phyloP scores from a whole-genome alignment of 2,329 filamentous ascomycete genomes.

The Cladosporium sp. region DNA sequence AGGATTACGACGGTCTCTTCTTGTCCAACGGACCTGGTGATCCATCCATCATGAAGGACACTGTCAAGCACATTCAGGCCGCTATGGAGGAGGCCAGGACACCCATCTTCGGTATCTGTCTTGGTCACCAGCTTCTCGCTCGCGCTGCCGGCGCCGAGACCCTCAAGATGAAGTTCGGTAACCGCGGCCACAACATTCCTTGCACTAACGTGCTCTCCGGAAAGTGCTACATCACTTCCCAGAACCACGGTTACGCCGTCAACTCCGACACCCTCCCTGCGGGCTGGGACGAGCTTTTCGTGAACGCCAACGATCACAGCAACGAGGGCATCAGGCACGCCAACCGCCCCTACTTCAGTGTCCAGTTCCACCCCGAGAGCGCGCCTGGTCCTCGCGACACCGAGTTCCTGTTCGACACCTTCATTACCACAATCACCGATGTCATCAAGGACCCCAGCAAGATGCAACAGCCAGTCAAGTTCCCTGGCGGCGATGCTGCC shows the following conservation, averaged over 20 bases:
- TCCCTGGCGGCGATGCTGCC: slow-evolving; percentile 79
- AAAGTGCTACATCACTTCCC: slow-evolving; percentile 97
- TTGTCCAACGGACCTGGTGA: slow-evolving; percentile 97
- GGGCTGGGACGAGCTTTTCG: slow-evolving; percentile 91
- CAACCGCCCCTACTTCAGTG: slow-evolving; percentile 89
- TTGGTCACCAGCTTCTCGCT: slow-evolving; percentile 91
- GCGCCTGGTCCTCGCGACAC: slow-evolving; percentile 93
- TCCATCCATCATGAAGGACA: slow-evolving; percentile 78
- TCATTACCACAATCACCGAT: slow-evolving; percentile 79
- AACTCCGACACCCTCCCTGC: slow-evolving; percentile 72
- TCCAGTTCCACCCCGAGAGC: slow-evolving; percentile 99
- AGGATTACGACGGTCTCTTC: slow-evolving; percentile 94
- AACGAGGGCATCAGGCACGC: slow-evolving; percentile 96
- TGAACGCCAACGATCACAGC: slow-evolving; percentile 96
- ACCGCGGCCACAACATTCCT: slow-evolving; percentile 97
- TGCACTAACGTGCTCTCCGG: slow-evolving; percentile 95
- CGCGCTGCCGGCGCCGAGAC: slow-evolving; percentile 83
- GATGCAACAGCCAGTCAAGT: slow-evolving; percentile 73
- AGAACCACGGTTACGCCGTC: slow-evolving; percentile 96
- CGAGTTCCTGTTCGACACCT: slow-evolving; percentile 95
- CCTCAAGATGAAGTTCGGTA: slow-evolving; percentile 98
- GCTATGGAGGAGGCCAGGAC: slow-evolving; percentile 77
- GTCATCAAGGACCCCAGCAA: slow-evolving; percentile 67
- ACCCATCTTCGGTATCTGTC: slow-evolving; percentile 93
- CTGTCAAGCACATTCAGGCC: slow-evolving; percentile 74